Percentiles rank a stretch among this genome's conserved stretches.
Conservation (phyloP, 1,139 yeast species). For the Saccharomycopsis hybrid region DNA sequence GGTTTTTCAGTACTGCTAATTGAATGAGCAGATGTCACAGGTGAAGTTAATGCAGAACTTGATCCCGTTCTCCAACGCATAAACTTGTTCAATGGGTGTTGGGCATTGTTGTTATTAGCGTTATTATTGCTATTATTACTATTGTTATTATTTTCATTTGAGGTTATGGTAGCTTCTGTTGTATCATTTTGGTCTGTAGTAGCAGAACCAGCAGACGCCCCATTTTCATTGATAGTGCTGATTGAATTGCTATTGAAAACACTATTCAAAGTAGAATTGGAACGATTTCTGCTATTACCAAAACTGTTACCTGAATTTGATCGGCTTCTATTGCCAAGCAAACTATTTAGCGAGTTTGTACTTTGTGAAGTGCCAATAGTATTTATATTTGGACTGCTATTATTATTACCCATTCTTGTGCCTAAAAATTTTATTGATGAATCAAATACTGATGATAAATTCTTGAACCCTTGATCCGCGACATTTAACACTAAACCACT, state of each 20-base stretch:
- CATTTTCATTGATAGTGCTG: slow-evolving; percentile 6
- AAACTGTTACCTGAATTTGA: slow-evolving; percentile 13
- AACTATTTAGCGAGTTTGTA: not conserved
- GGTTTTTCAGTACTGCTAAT: slow-evolving; percentile 1
- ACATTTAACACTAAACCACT: slow-evolving; percentile 16
- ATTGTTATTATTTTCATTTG: not conserved
- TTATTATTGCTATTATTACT: not conserved
- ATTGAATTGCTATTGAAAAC: not conserved
- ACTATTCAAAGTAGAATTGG: slow-evolving; percentile 11
- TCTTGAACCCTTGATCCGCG: slow-evolving; percentile 19
- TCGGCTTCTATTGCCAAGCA: slow-evolving; percentile 9
- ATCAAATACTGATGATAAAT: slow-evolving; percentile 17
- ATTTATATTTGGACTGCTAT: not conserved
- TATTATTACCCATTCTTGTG: slow-evolving; percentile 8
- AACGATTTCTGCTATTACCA: slow-evolving; percentile 7
- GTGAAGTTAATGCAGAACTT: slow-evolving; percentile 1
- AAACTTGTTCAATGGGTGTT: slow-evolving; percentile 11
- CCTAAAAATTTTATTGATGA: slow-evolving; percentile 19
- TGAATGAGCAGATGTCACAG: slow-evolving; percentile 5
- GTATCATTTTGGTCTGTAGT: no score
- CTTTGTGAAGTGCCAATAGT: not conserved
- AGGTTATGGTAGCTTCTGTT: no score
- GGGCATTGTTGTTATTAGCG: no score
- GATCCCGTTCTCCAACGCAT: slow-evolving; percentile 12
- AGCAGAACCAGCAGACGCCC: not conserved